Conservation (phyloP, 2,329 filamentous ascomycete species). For the Epichloe glyceriae region DNA sequence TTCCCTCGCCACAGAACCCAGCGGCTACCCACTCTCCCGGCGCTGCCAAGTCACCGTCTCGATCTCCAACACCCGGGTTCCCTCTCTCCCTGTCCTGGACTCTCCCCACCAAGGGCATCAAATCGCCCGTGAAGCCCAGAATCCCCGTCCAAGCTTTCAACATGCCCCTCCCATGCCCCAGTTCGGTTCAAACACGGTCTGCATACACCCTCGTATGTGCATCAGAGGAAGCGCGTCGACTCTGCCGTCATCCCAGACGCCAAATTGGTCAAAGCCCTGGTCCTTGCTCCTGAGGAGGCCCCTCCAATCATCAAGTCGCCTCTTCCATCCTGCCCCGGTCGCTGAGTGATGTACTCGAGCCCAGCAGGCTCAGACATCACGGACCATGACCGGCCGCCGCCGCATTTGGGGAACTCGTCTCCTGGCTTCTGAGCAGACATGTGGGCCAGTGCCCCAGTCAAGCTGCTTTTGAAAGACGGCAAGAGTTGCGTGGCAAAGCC, state of each 20-base stretch:
- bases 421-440: conserved; percentile 38
- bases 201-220: conserved; percentile 29
- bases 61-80: neutral
- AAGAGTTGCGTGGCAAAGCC: conserved; percentile 38
- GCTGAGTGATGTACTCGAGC: conserved; percentile 41
- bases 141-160: conserved; percentile 37
- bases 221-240: conserved; percentile 25
- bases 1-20: conserved; percentile 38
- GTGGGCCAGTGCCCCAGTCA: conserved; percentile 32
- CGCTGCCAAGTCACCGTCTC: neutral
- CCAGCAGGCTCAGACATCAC: conserved; percentile 29
- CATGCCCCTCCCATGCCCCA: conserved; percentile 22
- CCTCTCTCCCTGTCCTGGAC: conserved; percentile 18
- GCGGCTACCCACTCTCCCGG: conserved; percentile 38
- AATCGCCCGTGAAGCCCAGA: conserved; percentile 33
- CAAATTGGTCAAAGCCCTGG: conserved; percentile 32
- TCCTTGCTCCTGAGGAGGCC: conserved; percentile 31
- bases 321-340: conserved; percentile 18
- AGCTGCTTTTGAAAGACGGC: conserved; percentile 30
- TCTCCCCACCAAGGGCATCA: conserved; percentile 36
- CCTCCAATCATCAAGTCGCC: conserved; percentile 43
- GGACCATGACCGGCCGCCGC: conserved; percentile 34
- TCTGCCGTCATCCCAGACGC: conserved; percentile 31
- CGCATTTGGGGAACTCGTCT: conserved; percentile 14
- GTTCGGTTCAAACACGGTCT: conserved; percentile 25